Evolutionary conservation across 2,329 filamentous ascomycete species (phyloP).

Genomic region (Fusarium bactridioides): DNA sequence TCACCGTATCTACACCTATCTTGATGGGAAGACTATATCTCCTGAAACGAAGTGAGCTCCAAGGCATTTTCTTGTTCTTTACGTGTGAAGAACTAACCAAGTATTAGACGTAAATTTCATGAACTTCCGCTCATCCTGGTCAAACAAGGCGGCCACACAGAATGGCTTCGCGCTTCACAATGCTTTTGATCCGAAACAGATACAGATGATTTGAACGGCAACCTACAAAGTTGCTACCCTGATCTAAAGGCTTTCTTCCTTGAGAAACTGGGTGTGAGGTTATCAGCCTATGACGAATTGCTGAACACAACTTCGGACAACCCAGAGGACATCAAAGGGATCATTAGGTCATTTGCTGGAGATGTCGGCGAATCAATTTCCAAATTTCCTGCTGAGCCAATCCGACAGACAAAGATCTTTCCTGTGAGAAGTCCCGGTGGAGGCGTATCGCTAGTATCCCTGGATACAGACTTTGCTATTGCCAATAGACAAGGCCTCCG

Average conservation of each 20-base stretch:
- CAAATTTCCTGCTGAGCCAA: neutral
- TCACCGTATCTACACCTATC: conserved; percentile 7
- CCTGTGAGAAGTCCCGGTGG: neutral
- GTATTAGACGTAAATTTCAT: conserved; percentile 7
- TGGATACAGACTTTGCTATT: conserved; percentile 1
- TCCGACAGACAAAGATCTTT: conserved; percentile 19
- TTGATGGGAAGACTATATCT: neutral
- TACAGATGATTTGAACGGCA: neutral
- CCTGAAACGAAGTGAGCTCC: neutral
- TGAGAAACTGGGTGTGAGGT: neutral
- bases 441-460: neutral
- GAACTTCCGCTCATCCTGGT: neutral
- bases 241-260: conserved; percentile 7
- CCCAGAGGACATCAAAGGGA: neutral
- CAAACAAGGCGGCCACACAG: neutral
- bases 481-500: conserved; percentile 4
- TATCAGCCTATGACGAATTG: conserved; percentile 13
- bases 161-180: conserved; percentile 4
- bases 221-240: conserved; percentile 2
- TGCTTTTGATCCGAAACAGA: conserved; percentile 24
- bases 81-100: neutral
- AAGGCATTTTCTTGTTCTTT: accelerated
- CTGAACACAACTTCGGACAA: neutral
- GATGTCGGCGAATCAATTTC: neutral
- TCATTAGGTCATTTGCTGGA: neutral